phyloP scores from a whole-genome alignment of 495 filamentous ascomycete genomes.

The Cercophora samala region DNA sequence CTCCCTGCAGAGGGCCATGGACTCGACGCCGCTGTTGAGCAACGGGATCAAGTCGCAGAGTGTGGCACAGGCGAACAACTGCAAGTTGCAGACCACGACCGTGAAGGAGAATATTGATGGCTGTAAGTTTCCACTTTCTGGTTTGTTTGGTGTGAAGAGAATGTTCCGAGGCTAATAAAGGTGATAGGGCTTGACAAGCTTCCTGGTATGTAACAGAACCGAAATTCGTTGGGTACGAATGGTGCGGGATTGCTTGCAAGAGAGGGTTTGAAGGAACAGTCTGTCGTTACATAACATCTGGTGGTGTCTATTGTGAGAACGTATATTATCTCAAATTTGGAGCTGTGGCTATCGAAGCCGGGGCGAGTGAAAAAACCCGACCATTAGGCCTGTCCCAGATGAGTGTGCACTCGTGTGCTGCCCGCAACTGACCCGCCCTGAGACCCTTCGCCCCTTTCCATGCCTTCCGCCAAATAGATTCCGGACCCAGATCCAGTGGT shows the following conservation, averaged over 20 bases:
- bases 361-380: not conserved
- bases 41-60: conserved; percentile 44
- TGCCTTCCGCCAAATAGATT: not conserved
- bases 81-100: conserved; percentile 35
- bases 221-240: not conserved
- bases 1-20: conserved; percentile 41
- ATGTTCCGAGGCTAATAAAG: not conserved
- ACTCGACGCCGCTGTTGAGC: conserved; percentile 41
- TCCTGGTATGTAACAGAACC: conserved; percentile 3
- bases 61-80: conserved; percentile 40
- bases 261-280: not conserved
- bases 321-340: not conserved
- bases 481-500: not conserved
- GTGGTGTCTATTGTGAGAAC: not conserved
- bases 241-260: not conserved
- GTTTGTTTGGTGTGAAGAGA: not conserved
- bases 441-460: not conserved
- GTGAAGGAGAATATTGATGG: conserved; percentile 43
- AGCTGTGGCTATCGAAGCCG: not conserved
- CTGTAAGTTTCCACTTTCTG: conserved; percentile 35
- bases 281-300: not conserved
- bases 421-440: not conserved
- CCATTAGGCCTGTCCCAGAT: not conserved
- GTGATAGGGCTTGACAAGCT: conserved; percentile 7
- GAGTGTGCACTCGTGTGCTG: not conserved